Evolutionary conservation across 1,284 basidiomycete species (phyloP).

Genomic region (Papiliotrema flavescens): DNA sequence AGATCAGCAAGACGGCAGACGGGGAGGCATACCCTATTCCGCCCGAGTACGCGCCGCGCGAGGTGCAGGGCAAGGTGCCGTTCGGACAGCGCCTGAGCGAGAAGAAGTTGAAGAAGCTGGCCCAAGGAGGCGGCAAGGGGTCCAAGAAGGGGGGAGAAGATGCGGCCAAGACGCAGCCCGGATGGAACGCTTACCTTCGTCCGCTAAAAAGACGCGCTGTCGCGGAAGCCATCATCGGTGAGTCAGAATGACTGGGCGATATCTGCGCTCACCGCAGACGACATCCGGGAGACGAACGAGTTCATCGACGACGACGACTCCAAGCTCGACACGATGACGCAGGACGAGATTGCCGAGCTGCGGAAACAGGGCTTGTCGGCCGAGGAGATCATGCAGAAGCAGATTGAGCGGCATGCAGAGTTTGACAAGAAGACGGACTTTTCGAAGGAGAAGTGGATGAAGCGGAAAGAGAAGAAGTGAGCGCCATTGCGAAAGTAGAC

Average conservation of each 20-base stretch:
- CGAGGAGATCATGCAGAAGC: slow-evolving; percentile 86
- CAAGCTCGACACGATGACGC: slow-evolving; percentile 65
- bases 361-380: slow-evolving; percentile 41
- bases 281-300: slow-evolving; percentile 46
- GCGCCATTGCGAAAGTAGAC: slow-evolving; percentile 17
- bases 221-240: slow-evolving; percentile 42
- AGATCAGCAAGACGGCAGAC: slow-evolving; percentile 30
- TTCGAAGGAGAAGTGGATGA: slow-evolving; percentile 94
- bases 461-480: slow-evolving; percentile 90
- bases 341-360: slow-evolving; percentile 73
- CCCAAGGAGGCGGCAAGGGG: slow-evolving; percentile 19
- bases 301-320: slow-evolving; percentile 58
- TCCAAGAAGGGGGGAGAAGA: neutral
- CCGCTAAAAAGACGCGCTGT: slow-evolving; percentile 32
- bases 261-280: slow-evolving; percentile 26
- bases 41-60: slow-evolving; percentile 3
- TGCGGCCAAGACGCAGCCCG: slow-evolving; percentile 23
- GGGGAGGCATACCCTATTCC: neutral
- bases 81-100: slow-evolving; percentile 35
- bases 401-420: slow-evolving; percentile 85
- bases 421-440: slow-evolving; percentile 92
- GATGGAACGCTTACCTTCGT: slow-evolving; percentile 38
- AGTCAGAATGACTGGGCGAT: slow-evolving; percentile 3
- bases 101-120: slow-evolving; percentile 33
- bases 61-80: slow-evolving; percentile 3